Percentiles rank a stretch among this genome's conserved stretches.
Evolutionary conservation across 2,329 filamentous ascomycete species (phyloP).

Genomic region (Ophiocordyceps camponoti-saundersi): DNA sequence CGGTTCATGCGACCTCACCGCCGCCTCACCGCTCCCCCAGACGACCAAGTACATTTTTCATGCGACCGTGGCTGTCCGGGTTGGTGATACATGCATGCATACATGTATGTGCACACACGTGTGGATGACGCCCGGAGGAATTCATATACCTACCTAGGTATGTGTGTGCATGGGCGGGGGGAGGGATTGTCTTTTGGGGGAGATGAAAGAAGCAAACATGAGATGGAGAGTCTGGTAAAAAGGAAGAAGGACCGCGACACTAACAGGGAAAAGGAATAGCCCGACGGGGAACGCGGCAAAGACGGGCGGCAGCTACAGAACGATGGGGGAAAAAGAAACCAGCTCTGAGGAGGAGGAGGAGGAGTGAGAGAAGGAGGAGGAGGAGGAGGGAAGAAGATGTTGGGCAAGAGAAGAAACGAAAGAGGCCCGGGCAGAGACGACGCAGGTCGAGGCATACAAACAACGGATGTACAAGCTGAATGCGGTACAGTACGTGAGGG

Average conservation of each 20-base stretch:
- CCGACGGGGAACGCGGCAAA: not conserved
- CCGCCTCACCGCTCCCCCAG: conserved; percentile 2
- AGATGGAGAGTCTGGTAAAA: not conserved
- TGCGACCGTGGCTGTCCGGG: not conserved
- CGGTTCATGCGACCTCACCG: conserved; percentile 3
- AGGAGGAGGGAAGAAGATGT: too few species aligned
- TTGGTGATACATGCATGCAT: not conserved
- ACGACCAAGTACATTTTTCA: not conserved
- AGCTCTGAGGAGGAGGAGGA: too few species aligned
- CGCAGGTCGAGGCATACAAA: too few species aligned
- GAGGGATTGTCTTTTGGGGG: too few species aligned
- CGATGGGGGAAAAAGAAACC: not conserved
- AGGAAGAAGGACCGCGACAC: too few species aligned
- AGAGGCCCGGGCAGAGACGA: too few species aligned
- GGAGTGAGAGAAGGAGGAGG: too few species aligned
- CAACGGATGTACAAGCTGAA: too few species aligned
- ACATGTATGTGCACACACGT: not conserved
- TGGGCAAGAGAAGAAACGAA: too few species aligned
- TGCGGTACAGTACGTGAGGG: too few species aligned
- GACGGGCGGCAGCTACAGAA: not conserved
- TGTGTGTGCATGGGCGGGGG: too few species aligned
- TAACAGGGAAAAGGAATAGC: not conserved
- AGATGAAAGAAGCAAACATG: not conserved
- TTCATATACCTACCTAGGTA: not conserved
- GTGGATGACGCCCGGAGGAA: not conserved